phyloP scores from a whole-genome alignment of 306 rosid species.

The Luffa aegyptiaca region DNA sequence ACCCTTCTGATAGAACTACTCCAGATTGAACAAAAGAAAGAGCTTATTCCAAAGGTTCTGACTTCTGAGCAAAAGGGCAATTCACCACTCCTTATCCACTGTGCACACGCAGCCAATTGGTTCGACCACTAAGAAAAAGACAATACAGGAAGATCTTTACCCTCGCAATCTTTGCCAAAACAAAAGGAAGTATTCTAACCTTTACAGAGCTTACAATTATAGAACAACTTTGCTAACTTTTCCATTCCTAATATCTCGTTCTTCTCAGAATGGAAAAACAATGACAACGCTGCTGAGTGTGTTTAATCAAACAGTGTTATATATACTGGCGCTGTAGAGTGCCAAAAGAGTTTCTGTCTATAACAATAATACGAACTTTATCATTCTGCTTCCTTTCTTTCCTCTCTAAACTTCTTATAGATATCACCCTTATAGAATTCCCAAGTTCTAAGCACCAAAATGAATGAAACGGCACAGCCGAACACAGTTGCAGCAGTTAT shows the following conservation, averaged over 20 bases:
- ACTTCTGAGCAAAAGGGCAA: not conserved
- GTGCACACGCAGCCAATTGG: not conserved
- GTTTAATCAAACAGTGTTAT: not conserved
- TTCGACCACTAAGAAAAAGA: not conserved
- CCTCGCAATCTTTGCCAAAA: not conserved
- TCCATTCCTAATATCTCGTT: not conserved
- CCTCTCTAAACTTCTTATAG: conserved; percentile 4
- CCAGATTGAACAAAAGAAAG: not conserved
- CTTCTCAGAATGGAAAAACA: not conserved
- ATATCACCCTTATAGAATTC: conserved; percentile 1
- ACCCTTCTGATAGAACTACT: not conserved
- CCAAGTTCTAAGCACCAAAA: conserved; percentile 5
- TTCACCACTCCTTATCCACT: not conserved
- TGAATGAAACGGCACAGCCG: not conserved
- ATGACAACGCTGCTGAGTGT: not conserved
- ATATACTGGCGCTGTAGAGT: not conserved
- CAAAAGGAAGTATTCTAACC: not conserved
- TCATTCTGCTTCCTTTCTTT: not conserved
- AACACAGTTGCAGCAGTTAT: conserved; percentile 2
- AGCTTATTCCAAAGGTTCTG: not conserved
- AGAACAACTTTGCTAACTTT: not conserved
- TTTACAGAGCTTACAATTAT: not conserved
- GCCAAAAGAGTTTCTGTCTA: not conserved
- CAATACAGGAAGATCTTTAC: not conserved
- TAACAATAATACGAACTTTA: not conserved